phyloP scores from a whole-genome alignment of 108 stramenopile genomes.

The Stephanodiscus triporus region DNA sequence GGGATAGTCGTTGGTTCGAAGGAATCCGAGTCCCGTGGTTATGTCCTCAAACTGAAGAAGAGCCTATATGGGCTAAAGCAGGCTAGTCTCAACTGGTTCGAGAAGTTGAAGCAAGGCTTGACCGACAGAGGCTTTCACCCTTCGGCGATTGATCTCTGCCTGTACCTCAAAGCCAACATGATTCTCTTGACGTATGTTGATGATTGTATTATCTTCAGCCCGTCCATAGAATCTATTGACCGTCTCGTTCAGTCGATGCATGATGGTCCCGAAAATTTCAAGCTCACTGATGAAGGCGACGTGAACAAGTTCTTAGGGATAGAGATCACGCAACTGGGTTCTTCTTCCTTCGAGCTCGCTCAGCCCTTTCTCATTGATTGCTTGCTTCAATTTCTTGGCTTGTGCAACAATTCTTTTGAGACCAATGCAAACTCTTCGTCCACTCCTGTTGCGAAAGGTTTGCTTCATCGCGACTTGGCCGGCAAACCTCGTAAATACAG shows the following conservation, averaged over 20 bases:
- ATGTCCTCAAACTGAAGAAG: too few species aligned
- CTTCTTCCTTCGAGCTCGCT: background rate
- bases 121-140: background rate
- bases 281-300: too few species aligned
- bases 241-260: background rate
- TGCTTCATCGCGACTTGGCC: constrained; percentile 15
- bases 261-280: background rate
- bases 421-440: too few species aligned
- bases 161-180: too few species aligned
- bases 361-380: constrained; percentile 9
- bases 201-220: constrained; percentile 15
- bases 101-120: constrained; percentile 18
- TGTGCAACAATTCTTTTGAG: background rate
- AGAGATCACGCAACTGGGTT: background rate
- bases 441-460: constrained; percentile 1
- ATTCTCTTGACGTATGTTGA: too few species aligned
- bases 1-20: too few species aligned
- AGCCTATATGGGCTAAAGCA: constrained; percentile 24
- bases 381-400: background rate
- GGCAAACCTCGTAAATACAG: constrained; percentile 18
- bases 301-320: constrained; percentile 8
- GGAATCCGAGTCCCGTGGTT: background rate
- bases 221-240: background rate
- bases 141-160: constrained; percentile 22
- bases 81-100: constrained; percentile 13